Percentiles rank a stretch among this genome's conserved stretches.
These are phyloP conservation scores for Davidsoniella eucalypti DNA, from an alignment of 2,329 filamentous ascomycete species.

Conservation along the genomic window DNA sequence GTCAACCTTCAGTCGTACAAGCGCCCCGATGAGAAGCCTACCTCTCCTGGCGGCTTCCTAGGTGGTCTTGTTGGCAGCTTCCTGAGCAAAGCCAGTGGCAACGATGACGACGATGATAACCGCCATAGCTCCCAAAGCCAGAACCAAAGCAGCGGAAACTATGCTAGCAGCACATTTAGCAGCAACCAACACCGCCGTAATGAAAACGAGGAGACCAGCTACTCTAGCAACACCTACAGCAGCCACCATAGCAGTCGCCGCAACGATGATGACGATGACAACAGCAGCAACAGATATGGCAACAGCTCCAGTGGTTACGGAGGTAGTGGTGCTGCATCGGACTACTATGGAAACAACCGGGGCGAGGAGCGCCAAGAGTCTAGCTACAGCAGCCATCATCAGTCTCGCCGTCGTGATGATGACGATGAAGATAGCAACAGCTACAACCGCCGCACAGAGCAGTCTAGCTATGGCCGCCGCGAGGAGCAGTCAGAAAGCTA, in stretches of 20 bases:
- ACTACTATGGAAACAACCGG: constrained; percentile 38
- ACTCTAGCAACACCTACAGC: not conserved
- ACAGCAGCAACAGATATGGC: constrained; percentile 6
- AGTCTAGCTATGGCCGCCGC: constrained; percentile 16
- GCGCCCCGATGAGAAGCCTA: constrained; percentile 27
- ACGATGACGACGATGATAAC: constrained; percentile 23
- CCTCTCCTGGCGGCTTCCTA: constrained; percentile 51
- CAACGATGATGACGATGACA: constrained; percentile 5
- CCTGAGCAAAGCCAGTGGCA: constrained; percentile 34
- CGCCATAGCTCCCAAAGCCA: constrained; percentile 39
- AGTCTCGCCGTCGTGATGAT: constrained; percentile 18
- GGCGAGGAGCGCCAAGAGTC: constrained; percentile 2
- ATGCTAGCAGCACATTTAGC: constrained; percentile 37
- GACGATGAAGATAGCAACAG: constrained; percentile 14
- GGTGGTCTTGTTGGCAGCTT: constrained; percentile 48
- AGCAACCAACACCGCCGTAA: constrained; percentile 2
- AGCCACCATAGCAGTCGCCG: constrained; percentile 5
- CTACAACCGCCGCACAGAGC: constrained; percentile 16
- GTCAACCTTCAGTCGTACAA: constrained; percentile 22
- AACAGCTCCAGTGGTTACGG: constrained; percentile 21
- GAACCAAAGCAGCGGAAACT: constrained; percentile 39
- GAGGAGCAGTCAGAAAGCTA: constrained; percentile 13
- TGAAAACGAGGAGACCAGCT: constrained; percentile 9
- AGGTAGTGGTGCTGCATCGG: constrained; percentile 28
- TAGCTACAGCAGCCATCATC: constrained; percentile 24